Conservation (phyloP, 805 yeast genomes). For the Lachancea fermentati region DNA sequence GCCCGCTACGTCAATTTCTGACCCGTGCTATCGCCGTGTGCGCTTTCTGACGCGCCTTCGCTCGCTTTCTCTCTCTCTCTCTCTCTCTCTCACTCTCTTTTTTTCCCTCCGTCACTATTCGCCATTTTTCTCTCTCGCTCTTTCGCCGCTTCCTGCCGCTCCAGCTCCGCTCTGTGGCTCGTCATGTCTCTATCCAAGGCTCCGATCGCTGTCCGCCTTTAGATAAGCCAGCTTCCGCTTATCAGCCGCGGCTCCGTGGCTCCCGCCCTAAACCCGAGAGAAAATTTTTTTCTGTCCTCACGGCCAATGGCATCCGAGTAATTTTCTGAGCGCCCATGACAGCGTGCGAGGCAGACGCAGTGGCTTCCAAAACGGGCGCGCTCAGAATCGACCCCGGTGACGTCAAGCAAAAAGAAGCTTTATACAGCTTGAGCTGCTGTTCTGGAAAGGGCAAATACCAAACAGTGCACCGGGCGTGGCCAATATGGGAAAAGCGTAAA, state of each 20-base stretch:
- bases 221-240: not conserved
- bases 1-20: too few relatives aligned
- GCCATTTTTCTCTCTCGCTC: not conserved
- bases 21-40: too few relatives aligned
- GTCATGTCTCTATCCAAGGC: not conserved
- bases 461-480: not conserved
- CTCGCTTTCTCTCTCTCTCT: not conserved
- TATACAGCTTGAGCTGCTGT: not conserved
- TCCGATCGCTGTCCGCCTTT: not conserved
- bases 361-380: not conserved
- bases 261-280: slow-evolving; percentile 1
- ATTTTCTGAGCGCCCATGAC: not conserved
- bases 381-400: not conserved
- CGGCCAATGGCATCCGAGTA: slow-evolving; percentile 1
- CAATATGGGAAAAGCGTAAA: not conserved
- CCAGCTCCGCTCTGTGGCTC: not conserved
- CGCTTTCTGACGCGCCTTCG: not conserved
- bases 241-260: not conserved
- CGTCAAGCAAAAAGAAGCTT: not conserved
- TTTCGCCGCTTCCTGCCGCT: not conserved
- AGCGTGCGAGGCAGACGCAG: not conserved
- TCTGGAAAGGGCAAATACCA: not conserved
- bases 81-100: not conserved
- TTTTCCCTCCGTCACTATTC: too few relatives aligned
- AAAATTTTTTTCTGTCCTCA: not conserved